These are phyloP conservation scores for Phalaenopsis aphrodite DNA, from an alignment of 106 monocot genomes.

Conservation along the genomic window DNA sequence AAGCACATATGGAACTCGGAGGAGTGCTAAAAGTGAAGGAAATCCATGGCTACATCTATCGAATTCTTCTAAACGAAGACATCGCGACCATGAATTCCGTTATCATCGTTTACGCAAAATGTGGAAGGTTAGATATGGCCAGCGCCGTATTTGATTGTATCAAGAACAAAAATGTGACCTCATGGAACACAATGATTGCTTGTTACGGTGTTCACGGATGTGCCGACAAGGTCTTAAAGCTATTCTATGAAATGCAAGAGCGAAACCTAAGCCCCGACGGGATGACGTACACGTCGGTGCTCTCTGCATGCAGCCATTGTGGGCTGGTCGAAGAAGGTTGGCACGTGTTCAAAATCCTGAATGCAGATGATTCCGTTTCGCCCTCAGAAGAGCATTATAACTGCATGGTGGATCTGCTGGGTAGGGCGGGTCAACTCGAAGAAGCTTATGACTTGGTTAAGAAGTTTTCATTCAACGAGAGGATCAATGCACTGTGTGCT, in stretches of 20 bases:
- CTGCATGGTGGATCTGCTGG: constrained; percentile 58
- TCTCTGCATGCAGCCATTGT: constrained; percentile 61
- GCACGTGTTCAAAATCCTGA: constrained; percentile 40
- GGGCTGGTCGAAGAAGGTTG: constrained; percentile 52
- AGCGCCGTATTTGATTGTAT: constrained; percentile 31
- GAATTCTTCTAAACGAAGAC: constrained; percentile 21
- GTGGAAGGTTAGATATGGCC: constrained; percentile 37
- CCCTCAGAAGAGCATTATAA: constrained; percentile 44
- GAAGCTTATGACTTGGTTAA: constrained; percentile 40
- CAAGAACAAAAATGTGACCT: constrained; percentile 14
- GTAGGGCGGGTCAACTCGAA: constrained; percentile 45
- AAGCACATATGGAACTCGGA: constrained; percentile 31
- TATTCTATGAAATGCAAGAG: constrained; percentile 40
- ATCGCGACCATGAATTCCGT: constrained; percentile 31
- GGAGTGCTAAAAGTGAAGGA: constrained; percentile 27
- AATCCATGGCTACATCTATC: constrained; percentile 37
- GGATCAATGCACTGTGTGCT: constrained; percentile 27
- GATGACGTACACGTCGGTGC: constrained; percentile 39
- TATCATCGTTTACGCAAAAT: constrained; percentile 48
- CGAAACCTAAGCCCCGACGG: constrained; percentile 37
- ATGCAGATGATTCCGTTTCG: constrained; percentile 17
- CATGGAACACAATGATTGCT: constrained; percentile 53
- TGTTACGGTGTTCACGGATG: constrained; percentile 52
- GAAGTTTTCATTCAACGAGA: constrained; percentile 21
- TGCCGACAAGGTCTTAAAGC: constrained; percentile 22